Base-by-base conservation (phyloP, 805 yeast species). In the Vanderwaltozyma polyspora region DNA sequence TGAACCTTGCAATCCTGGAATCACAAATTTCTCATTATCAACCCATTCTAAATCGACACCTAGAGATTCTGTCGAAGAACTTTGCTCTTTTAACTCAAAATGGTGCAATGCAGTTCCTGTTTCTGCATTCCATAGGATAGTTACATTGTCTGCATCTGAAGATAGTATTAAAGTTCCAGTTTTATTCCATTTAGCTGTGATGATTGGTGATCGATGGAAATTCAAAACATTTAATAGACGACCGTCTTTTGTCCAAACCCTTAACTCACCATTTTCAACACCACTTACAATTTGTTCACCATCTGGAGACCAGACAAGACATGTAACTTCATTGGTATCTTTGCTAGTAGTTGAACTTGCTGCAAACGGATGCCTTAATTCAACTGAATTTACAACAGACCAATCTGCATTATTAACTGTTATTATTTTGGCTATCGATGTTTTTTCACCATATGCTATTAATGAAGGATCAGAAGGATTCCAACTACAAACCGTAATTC, bases 181-280 rank as follows among this genome's bases (percentile, higher is more conserved):
- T 7, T 60, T 54, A 37, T 72, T 77, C 94, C 94, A 85, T 35
- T 62, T 53, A 4, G 80, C 57, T 2, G 65, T 51, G 8, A 74
- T 46, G 1, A 85, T 66, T 0, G 87, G 72, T 2, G 71, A 54
- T 29, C 64, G 62, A 44, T 76, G 82, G 25, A 68, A 51, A 18
- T 67, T 63, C 45, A 76, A 55, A 1, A 71, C 68, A 33, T 74
- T 77, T 38, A 71, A 63, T 25, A 84, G 60, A 21, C 69, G 67
- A 0, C 94, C 94, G 31, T 74, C 78, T 0, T 71, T 64, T 9
- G 76, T 69, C 94, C 94, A 86, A n/a, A 82, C 62, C 36, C 89
- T 60, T 7, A 86, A 47, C 45, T 80, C 89, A 11, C 95, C 95
- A 47, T 68, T 68, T 35, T 68, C 72, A 2, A 76, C 67, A 3